Evolutionary conservation across 306 rosid species (phyloP).

Genomic region (Quercus parvula): DNA sequence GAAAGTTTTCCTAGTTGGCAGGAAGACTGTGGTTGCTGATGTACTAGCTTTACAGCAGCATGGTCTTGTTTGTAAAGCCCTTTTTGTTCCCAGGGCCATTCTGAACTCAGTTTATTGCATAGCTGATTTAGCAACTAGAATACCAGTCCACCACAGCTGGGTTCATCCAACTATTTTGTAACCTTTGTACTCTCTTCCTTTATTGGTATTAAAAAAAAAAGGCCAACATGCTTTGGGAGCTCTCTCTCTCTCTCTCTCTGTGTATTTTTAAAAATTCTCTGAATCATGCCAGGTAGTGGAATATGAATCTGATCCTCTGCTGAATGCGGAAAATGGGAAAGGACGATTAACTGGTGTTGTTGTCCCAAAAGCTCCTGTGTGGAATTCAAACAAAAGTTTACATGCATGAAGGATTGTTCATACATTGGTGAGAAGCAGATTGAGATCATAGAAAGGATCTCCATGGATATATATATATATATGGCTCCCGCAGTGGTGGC

Average conservation of each 20-base stretch:
- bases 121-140: too few relatives aligned
- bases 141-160: too few relatives aligned
- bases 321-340: slow-evolving; percentile 54
- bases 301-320: slow-evolving; percentile 62
- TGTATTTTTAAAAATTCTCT: not conserved
- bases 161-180: too few relatives aligned
- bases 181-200: too few relatives aligned
- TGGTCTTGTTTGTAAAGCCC: too few relatives aligned
- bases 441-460: too few relatives aligned
- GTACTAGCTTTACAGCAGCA: too few relatives aligned
- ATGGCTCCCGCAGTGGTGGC: slow-evolving; percentile 60
- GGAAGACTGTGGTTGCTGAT: too few relatives aligned
- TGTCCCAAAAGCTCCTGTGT: slow-evolving; percentile 40
- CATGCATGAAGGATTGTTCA: slow-evolving; percentile 34
- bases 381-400: slow-evolving; percentile 65
- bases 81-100: too few relatives aligned
- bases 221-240: slow-evolving; percentile 1
- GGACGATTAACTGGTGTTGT: slow-evolving; percentile 34
- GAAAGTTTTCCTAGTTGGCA: too few relatives aligned
- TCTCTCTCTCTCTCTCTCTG: not conserved
- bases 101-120: too few relatives aligned
- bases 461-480: not conserved
- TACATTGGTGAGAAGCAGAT: slow-evolving; percentile 7
- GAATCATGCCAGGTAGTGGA: slow-evolving; percentile 55
- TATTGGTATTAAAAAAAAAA: too few relatives aligned